Evolutionary conservation across 495 filamentous ascomycete species (phyloP), one percentile per base, ranked within the genome.

Genomic region (Daldinia bambusicola): DNA sequence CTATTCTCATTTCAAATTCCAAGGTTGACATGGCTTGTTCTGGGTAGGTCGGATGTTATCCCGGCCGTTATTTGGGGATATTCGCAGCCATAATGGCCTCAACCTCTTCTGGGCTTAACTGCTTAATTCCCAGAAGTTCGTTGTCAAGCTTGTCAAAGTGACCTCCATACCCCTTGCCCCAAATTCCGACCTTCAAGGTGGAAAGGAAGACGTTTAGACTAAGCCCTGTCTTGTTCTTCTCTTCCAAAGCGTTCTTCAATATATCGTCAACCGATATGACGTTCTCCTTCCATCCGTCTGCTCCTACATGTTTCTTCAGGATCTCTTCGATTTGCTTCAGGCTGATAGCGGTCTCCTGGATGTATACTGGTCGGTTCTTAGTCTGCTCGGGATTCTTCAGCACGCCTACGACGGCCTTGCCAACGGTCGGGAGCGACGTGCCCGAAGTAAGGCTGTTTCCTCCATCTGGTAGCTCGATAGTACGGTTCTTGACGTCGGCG

Each of bases 301-400:
- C 61, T 0, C 80, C 84, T 5, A 70, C 67, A 1, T 73, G 56
- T 61, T 84, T 84, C 61, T 82, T 80, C 2, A 79, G 77, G 4
- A 80, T 60, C 2, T 63, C 74, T 0, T 82, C 56, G 6, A 89
- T 66, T 59, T 86, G 52, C 3, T 82, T 82, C 75, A 83, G 82
- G 2, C 79, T 82, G n/a, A 80, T 75, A 0, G 61, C 62, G 4
- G 78, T 70, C 14, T 83, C 77, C 0, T 82, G 66, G 6, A 88
- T 70, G 63, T 78, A 80, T 6, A 89, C 76, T 8, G 51, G 36
- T 0, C 79, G 77, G 67, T 89, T 88, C 68, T 81, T 82, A 6
- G 87, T 88, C 45, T 83, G 76, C 0, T 84, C 80, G 1, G 77
- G 78, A 48, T 86, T 77, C 34, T 72, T 69, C 0, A 89, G 70